These are phyloP conservation scores for Daldinia vernicosa DNA, from an alignment of 495 filamentous ascomycete genomes.

Conservation along the genomic window DNA sequence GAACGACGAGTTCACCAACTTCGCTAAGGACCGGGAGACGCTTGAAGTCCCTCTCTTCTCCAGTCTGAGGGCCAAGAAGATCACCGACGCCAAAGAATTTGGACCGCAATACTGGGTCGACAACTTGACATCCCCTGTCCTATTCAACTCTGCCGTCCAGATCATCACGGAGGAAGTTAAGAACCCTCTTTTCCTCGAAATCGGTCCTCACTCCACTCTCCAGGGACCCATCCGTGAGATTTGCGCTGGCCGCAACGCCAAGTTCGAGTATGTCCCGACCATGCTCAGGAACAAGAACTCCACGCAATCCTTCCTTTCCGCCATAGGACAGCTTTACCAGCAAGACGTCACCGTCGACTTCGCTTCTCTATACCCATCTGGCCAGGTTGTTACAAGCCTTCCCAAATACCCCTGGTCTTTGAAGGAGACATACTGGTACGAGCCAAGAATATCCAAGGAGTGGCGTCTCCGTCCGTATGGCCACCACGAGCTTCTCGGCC, in stretches of 20 bases:
- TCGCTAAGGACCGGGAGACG: not conserved
- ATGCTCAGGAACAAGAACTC: conserved; percentile 44
- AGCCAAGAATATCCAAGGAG: conserved; percentile 51
- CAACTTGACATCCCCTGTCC: conserved; percentile 1
- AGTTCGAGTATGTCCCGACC: conserved; percentile 44
- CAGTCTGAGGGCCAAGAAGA: not conserved
- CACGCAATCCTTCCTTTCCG: conserved; percentile 41
- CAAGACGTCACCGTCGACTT: conserved; percentile 52
- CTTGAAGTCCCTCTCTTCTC: conserved; percentile 1
- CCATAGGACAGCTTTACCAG: conserved; percentile 43
- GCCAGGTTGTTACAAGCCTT: conserved; percentile 31
- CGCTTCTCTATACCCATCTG: conserved; percentile 31
- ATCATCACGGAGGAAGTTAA: conserved; percentile 4
- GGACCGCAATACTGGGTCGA: conserved; percentile 2
- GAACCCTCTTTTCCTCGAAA: conserved; percentile 55
- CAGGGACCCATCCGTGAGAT: conserved; percentile 60
- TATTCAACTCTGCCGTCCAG: not conserved
- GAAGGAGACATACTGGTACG: conserved; percentile 50
- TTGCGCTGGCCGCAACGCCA: conserved; percentile 40
- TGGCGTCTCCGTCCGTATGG: conserved; percentile 50
- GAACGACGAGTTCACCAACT: not conserved
- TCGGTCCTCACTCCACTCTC: conserved; percentile 66
- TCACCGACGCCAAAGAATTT: not conserved
- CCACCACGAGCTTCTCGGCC: conserved; percentile 59
- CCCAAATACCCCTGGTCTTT: conserved; percentile 56